phyloP scores from a whole-genome alignment of 1,284 basidiomycete species.

The Xerocomus minutiporus region DNA sequence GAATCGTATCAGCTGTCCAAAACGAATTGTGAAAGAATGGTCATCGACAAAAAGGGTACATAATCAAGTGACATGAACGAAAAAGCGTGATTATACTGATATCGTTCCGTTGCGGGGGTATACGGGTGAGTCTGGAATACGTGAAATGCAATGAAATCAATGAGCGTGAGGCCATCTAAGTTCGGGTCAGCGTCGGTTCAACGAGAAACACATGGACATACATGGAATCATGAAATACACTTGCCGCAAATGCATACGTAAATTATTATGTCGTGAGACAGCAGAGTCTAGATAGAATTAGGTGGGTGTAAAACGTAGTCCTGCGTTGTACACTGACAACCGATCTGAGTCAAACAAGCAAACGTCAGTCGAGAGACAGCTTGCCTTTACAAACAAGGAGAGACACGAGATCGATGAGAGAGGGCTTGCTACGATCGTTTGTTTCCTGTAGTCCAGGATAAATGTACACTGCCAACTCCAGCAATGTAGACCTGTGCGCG shows the following conservation, averaged over 20 bases:
- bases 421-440: conserved; percentile 35
- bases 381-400: conserved; percentile 27
- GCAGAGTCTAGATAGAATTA: conserved; percentile 25
- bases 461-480: conserved; percentile 68
- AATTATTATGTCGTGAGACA: conserved; percentile 27
- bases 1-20: conserved; percentile 8
- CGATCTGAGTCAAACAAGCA: neutral
- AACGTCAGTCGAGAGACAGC: neutral
- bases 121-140: conserved; percentile 17
- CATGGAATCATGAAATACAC: conserved; percentile 30
- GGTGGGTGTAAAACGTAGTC: conserved; percentile 25
- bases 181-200: conserved; percentile 6
- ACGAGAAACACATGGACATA: conserved; percentile 6
- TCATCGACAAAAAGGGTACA: conserved; percentile 4
- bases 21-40: conserved; percentile 2
- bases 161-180: conserved; percentile 28
- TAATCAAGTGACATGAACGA: conserved; percentile 24
- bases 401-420: neutral
- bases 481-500: conserved; percentile 66
- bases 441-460: conserved; percentile 70
- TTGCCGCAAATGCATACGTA: conserved; percentile 21
- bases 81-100: conserved; percentile 25
- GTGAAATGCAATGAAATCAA: conserved; percentile 24
- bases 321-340: conserved; percentile 27
- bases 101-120: conserved; percentile 29